A percentile compares a stretch with the other conserved stretches of the same genome.
phyloP scores from a whole-genome alignment of 2,329 filamentous ascomycete species.

The Tricladium varicosporioides region DNA sequence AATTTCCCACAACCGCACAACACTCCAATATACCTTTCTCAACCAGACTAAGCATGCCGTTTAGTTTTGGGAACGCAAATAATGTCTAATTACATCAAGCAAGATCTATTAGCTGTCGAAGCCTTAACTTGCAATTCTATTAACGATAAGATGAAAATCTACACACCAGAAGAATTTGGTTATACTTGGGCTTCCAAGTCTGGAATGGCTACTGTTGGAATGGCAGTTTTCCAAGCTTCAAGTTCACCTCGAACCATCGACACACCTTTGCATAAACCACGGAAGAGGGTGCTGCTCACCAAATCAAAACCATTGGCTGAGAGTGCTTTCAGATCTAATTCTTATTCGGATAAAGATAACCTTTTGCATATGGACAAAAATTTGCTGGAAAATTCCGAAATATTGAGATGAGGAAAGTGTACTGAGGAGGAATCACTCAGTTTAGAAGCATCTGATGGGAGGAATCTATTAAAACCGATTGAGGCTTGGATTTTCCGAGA shows the following conservation, averaged over 20 bases:
- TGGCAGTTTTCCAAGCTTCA: not conserved
- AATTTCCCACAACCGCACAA: no score
- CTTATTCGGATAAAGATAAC: not conserved
- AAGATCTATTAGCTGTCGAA: no score
- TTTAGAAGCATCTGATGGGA: conserved; percentile 10
- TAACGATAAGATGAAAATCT: no score
- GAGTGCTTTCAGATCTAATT: conserved; percentile 4
- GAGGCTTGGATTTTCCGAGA: conserved; percentile 3
- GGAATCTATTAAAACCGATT: conserved; percentile 27
- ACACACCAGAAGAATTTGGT: no score
- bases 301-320: conserved; percentile 16
- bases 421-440: conserved; percentile 1
- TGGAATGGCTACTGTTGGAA: not conserved
- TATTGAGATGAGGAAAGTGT: not conserved
- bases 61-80: no score
- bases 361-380: conserved; percentile 16
- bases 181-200: no score
- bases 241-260: not conserved
- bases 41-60: no score
- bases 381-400: not conserved
- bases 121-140: no score
- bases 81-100: no score
- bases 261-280: not conserved
- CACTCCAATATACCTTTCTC: no score
- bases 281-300: conserved; percentile 18